Evolutionary conservation across 441 rosid species (phyloP), one percentile per base, ranked within the genome.

Genomic region (Caryocar brasiliense): DNA sequence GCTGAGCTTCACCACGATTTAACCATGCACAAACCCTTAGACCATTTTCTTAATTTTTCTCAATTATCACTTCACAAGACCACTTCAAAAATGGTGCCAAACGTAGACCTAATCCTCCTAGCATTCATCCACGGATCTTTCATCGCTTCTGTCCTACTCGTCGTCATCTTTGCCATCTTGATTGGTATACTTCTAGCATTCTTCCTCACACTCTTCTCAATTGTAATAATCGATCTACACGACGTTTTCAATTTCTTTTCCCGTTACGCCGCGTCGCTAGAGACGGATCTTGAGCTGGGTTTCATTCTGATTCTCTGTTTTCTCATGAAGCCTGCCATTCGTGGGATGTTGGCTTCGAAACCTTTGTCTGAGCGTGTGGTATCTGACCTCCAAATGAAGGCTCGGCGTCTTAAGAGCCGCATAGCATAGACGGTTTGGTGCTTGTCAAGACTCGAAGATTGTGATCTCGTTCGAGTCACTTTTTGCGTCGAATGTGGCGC

Each of bases 101-200:
- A 61, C 50, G 3, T 68, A 17, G 76, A 77, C 38, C 40, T 77
- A 11, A 55, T 71, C 51, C 61, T 74, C 22, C 9, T 66, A 8
- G 43, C 66, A 6, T n/a, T 59, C 34, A 63, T 74, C 41, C 41
- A 66, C 37, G 72, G 53, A 30, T 48, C 65, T 6, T 12, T 74
- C 56, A 26, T 74, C 1, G 41, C 61, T 5, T 48, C 33, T 41
- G 14, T 18, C 33, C 39, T 72, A 7, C 23, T 68, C 4, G 19
- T 13, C 10, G 26, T 66, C 4, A 40, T 51, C 51, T 25, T 50
- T 5, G 10, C 60, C 34, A 27, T 64, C 51, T 27, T 64, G 2
- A 24, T 34, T 20, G 37, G 24, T 45, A 50, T 73, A 20, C 3
- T 54, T 2, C 47, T 71, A 8, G 66, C 72, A 3, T 64, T 71